These are phyloP conservation scores for Ascochyta viciae-villosae DNA, from an alignment of 2,329 filamentous ascomycete species.

Conservation along the genomic window DNA sequence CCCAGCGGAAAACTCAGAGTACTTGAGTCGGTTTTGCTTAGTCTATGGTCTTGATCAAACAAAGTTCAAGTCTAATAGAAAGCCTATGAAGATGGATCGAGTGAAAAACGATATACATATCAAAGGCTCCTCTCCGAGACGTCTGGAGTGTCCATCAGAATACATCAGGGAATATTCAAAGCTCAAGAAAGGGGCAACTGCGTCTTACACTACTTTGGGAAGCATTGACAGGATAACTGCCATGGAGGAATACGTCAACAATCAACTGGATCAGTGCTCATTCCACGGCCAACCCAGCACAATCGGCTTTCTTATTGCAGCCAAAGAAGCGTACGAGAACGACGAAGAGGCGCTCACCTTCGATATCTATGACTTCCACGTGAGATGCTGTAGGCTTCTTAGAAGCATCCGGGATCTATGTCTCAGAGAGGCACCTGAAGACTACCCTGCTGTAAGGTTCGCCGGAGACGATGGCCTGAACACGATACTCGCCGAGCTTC, in stretches of 20 bases:
- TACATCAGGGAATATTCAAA: neutral
- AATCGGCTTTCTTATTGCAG: slow-evolving; percentile 7
- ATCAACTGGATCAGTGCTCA: neutral
- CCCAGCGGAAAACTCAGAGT: neutral
- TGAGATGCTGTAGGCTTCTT: slow-evolving; percentile 9
- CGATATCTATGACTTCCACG: slow-evolving; percentile 8
- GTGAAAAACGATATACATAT: neutral
- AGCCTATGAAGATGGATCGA: neutral
- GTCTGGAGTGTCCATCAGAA: neutral
- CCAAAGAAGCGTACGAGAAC: slow-evolving; percentile 12
- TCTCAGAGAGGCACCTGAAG: slow-evolving; percentile 11
- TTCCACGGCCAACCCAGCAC: neutral
- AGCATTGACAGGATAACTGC: neutral
- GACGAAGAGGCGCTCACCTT: slow-evolving; percentile 18
- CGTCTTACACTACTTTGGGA: neutral
- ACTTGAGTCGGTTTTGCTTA: neutral
- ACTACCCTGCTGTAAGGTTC: slow-evolving; percentile 13
- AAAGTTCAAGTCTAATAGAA: neutral
- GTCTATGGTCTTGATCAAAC: slow-evolving; percentile 7
- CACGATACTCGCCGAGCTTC: slow-evolving; percentile 4
- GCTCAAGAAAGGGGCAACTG: neutral
- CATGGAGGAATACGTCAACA: neutral
- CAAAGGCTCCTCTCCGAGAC: neutral
- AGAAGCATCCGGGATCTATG: slow-evolving; percentile 9
- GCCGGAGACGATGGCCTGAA: neutral